Evolutionary conservation across 768 basidiomycete genomes (phyloP).

Genomic region (Leccinum fibrillosum): DNA sequence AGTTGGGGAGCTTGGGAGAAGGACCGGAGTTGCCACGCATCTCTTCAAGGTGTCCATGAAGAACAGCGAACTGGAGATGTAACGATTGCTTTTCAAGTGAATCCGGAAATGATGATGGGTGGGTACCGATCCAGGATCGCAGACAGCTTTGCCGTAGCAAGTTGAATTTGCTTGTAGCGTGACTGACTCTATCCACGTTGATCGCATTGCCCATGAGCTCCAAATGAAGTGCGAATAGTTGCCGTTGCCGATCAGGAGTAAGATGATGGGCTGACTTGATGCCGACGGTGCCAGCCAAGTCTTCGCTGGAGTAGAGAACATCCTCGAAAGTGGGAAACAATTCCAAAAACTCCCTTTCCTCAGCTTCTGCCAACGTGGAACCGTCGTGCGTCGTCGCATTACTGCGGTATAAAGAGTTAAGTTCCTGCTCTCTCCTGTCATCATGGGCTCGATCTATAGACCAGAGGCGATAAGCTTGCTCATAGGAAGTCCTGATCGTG

Average conservation of each 20-base stretch:
- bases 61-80: slow-evolving; percentile 48
- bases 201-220: slow-evolving; percentile 32
- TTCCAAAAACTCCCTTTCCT: slow-evolving; percentile 78
- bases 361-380: slow-evolving; percentile 66
- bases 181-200: neutral
- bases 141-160: slow-evolving; percentile 34
- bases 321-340: slow-evolving; percentile 87
- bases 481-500: slow-evolving; percentile 52
- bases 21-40: slow-evolving; percentile 26
- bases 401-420: slow-evolving; percentile 74
- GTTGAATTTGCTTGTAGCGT: slow-evolving; percentile 25
- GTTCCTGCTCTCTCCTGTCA: slow-evolving; percentile 57
- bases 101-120: slow-evolving; percentile 33
- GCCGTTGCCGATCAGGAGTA: slow-evolving; percentile 23
- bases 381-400: slow-evolving; percentile 51
- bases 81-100: slow-evolving; percentile 51
- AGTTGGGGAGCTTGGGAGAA: slow-evolving; percentile 49
- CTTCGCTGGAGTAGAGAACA: slow-evolving; percentile 34
- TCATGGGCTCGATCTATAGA: slow-evolving; percentile 71
- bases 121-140: slow-evolving; percentile 31
- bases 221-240: slow-evolving; percentile 49
- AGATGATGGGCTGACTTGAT: slow-evolving; percentile 29
- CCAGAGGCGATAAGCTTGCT: slow-evolving; percentile 80
- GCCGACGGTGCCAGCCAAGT: neutral
- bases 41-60: slow-evolving; percentile 39